Percentiles rank a stretch among this genome's conserved stretches.
Conservation (phyloP, 2,329 filamentous ascomycete genomes). For the Tolypocladium endophyticum region DNA sequence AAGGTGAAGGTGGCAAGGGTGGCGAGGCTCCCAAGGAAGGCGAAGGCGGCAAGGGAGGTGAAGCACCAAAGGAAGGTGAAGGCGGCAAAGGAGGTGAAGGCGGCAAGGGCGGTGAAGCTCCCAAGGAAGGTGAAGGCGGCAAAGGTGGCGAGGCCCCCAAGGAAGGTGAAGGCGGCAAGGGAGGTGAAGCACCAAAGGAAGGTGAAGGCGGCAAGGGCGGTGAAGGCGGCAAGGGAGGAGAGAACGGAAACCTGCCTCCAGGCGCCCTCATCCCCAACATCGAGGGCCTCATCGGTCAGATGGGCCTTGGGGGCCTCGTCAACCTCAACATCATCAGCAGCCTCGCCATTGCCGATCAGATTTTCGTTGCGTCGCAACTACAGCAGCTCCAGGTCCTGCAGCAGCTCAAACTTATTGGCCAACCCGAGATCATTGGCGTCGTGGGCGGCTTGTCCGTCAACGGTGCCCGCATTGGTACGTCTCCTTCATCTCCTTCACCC, state of each 20-base stretch:
- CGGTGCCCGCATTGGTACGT: slow-evolving; percentile 10
- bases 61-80: background rate
- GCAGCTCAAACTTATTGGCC: slow-evolving; percentile 11
- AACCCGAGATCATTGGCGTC: slow-evolving; percentile 10
- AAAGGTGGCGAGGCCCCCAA: background rate
- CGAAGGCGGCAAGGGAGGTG: background rate
- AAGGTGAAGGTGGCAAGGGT: background rate
- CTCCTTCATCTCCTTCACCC: background rate
- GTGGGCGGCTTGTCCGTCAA: slow-evolving; percentile 10
- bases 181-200: background rate
- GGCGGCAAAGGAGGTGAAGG: background rate
- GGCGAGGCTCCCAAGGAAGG: background rate
- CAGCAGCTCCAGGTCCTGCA: slow-evolving; percentile 15
- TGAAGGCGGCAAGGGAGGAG: background rate
- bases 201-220: background rate
- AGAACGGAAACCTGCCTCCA: slow-evolving; percentile 5
- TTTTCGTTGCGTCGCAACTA: slow-evolving; percentile 14
- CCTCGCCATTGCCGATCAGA: slow-evolving; percentile 16
- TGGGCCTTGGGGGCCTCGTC: slow-evolving; percentile 16
- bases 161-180: background rate
- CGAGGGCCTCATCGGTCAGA: slow-evolving; percentile 13
- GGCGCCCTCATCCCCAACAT: slow-evolving; percentile 9
- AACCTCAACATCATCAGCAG: slow-evolving; percentile 14
- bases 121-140: background rate
- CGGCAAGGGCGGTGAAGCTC: background rate